Evolutionary conservation across 768 basidiomycete species (phyloP), one percentile per base, ranked within the genome.

Genomic region (Leccinellum albellum): DNA sequence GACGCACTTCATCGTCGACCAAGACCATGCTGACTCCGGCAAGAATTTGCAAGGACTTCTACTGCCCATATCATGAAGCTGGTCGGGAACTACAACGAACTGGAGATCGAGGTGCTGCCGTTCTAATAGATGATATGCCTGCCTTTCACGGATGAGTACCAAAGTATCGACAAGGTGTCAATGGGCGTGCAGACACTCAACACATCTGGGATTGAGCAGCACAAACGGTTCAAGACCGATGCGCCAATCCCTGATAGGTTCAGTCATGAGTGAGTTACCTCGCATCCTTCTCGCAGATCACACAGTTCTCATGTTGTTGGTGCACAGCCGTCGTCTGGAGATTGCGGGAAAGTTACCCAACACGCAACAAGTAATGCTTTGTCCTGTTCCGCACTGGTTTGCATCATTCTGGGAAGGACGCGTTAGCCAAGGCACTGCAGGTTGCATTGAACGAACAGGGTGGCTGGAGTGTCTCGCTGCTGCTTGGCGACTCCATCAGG

Each of bases 31-130:
- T 53, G 97, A 97, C 21, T 97, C 97, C 3, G 97, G 97, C 33
- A 99, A 98, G 77, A 97, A 98, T 75, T 96, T 94, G 97, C 42
- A 85, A 86, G 69, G 95, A 98, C 74, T 98, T 98, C 73, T 99
- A 99, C 66, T 97, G 95, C 35, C 93, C 94, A 1, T 96, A 95
- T 65, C 94, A 96, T 63, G 73, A 88, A 92, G 59, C 85, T 99
- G 40, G 94, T 99, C 55, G 82, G 84, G 57, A 87, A 89, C 74
- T 97, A 89, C 78, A 87, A 93, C 48, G 97, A 99, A 73, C 81
- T 98, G 23, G 80, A 86, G 57, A 98, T 98, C 57, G 92, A 94
- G 71, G 95, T 98, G 94, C 94, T 98, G 33, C 96, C 96, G 14
- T 94, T 94, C 83, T 91, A 91, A 73, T 84, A 86, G 73, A 94